phyloP scores from a whole-genome alignment of 768 basidiomycete species.

The Holtermannia corniformis region DNA sequence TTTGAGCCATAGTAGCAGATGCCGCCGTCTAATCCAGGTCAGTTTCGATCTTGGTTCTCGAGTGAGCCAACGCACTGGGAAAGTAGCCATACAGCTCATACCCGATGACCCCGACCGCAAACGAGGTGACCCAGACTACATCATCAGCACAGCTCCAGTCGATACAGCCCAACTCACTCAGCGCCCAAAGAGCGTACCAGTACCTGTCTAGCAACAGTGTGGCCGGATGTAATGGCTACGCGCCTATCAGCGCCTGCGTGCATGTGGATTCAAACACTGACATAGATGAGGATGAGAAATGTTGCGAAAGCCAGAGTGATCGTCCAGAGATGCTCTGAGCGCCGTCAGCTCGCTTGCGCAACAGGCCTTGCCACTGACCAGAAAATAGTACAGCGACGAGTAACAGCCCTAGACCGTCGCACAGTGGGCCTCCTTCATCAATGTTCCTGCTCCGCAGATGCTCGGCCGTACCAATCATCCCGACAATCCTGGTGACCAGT shows the following conservation, averaged over 20 bases:
- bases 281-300: constrained; percentile 41
- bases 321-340: constrained; percentile 41
- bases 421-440: constrained; percentile 16
- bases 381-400: constrained; percentile 31
- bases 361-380: constrained; percentile 25
- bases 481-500: constrained; percentile 20
- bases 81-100: constrained; percentile 31
- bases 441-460: constrained; percentile 15
- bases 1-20: constrained; percentile 37
- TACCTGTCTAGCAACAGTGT: constrained; percentile 33
- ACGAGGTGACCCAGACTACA: constrained; percentile 27
- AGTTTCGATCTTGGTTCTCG: background rate
- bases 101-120: constrained; percentile 24
- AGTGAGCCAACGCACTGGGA: constrained; percentile 17
- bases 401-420: constrained; percentile 33
- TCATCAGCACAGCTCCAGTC: background rate
- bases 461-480: constrained; percentile 21
- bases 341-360: too few species aligned
- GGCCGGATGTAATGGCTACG: constrained; percentile 32
- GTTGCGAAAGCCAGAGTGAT: constrained; percentile 38
- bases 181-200: constrained; percentile 32
- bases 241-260: background rate
- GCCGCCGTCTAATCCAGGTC: constrained; percentile 22
- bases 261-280: constrained; percentile 8
- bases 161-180: constrained; percentile 10